Evolutionary conservation across 106 monocot species (phyloP).

Genomic region (Posidonia australis): DNA sequence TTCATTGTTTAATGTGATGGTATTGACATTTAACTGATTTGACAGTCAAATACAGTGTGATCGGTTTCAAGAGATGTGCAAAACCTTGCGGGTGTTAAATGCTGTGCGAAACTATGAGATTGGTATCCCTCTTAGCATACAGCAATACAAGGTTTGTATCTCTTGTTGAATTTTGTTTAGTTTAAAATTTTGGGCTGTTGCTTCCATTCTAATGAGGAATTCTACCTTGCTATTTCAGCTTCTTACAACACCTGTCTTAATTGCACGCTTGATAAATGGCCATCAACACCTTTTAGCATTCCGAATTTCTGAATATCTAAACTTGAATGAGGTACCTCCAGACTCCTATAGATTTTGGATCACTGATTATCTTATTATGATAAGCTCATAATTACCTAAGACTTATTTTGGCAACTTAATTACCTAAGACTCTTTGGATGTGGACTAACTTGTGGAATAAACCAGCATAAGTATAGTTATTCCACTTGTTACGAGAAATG

Average conservation of each 20-base stretch:
- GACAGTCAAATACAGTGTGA: conserved; percentile 90
- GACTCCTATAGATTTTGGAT: neutral
- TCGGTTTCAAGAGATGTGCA: conserved; percentile 94
- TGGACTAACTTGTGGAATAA: too few relatives aligned
- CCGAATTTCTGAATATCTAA: conserved; percentile 84
- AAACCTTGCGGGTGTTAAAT: conserved; percentile 75
- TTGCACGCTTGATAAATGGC: conserved; percentile 79
- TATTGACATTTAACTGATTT: conserved; percentile 15
- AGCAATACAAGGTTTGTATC: conserved; percentile 73
- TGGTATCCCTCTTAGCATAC: conserved; percentile 89
- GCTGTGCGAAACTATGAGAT: conserved; percentile 81
- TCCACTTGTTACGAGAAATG: too few relatives aligned
- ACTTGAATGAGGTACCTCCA: conserved; percentile 50
- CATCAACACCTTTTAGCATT: conserved; percentile 77
- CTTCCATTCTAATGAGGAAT: neutral
- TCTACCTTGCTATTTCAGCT: conserved; percentile 42
- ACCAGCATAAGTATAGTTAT: too few relatives aligned
- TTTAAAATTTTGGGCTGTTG: neutral
- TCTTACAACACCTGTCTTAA: conserved; percentile 82
- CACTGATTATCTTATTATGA: neutral
- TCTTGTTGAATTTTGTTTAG: neutral
- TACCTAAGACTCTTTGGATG: too few relatives aligned
- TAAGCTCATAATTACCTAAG: neutral
- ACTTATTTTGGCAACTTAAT: too few relatives aligned
- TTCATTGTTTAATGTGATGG: neutral